Base-by-base conservation (phyloP, 805 yeast genomes). In the Diddensiella santjacobensis region DNA sequence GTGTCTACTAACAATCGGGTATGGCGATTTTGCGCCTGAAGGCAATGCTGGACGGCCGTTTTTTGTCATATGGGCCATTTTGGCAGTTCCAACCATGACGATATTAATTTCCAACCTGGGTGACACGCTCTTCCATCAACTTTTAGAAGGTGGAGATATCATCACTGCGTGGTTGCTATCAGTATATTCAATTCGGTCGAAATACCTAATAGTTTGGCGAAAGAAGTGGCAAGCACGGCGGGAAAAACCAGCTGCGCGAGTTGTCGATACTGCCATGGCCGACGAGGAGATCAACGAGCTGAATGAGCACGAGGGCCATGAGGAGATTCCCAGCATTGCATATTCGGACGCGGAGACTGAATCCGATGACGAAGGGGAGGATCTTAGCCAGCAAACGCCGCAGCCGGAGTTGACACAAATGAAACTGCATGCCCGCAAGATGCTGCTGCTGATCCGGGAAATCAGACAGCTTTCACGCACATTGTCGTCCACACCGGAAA, bases 31-130 rank as follows among this genome's bases (percentile, higher is more conserved):
- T 56, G 71, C 79, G 1, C 95, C 96, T 0, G 48, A 43, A 1
- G 30, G 30, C 31, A 66, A 81, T 0, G 82, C 84, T 3, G 95
- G 95, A 0, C 68, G 84, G 37, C 76, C 83, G 0, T 79, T 87
- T 55, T 88, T 88, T 58, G 79, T 86, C 4, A 66, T 80, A 6
- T 89, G 96, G 96, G 84, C 89, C 0, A 62, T 89, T 18, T 70
- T 80, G 4, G 95, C 96, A 0, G 83, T 89, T 19, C 96, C 96
- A 1, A 70, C 87, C 44, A 87, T 88, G 95, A 85, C 96, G 2
- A 81, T 83, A 15, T 71, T 87, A 48, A 79, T 87, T 35, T 81
- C 90, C 1, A 80, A 79, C 45, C 69, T 83, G 41, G 87, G 91
- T 53, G 95, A 86, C 60, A 69, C 77, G 15, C 38, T 62, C 19